Base-by-base conservation (phyloP, 495 filamentous ascomycete genomes). In the Aspergillus sclerotiicarbonarius region DNA sequence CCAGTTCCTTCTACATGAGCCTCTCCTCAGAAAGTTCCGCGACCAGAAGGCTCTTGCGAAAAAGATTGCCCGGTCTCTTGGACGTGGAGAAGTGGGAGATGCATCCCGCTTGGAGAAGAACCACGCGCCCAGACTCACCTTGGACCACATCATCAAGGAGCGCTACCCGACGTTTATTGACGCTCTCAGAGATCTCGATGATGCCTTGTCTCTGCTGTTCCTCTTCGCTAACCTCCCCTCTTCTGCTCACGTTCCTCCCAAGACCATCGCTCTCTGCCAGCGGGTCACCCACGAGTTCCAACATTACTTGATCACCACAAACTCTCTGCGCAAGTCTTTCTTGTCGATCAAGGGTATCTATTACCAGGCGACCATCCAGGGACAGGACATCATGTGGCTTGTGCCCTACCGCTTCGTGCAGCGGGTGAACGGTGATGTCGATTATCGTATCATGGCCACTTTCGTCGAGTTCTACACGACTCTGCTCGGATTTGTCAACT, bases 381-480 rank as follows among this genome's bases (percentile, higher is more conserved):
- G 93, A n/a, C 93, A 98, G 72, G 94, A 98, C 63, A 87, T 98
- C 51, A 78, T 98, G 68, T 98, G 94, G 94, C 79, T 98, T 18
- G 94, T 96, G 3, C 94, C 94, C 2, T 98, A 98, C 77, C 87
- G 89, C 61, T 98, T 98, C 73, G 96, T 96, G 62, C 95, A 97
- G 76, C 78, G 88, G 58, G 85, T 96, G 31, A 91, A 92, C 21
- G 90, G 87, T 13, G 94, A 98, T 72, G 86, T 98, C 48, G 94
- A 98, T 73, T 98, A 96, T 78, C 81, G 95, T 64, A 97, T 98
- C 69, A 98, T 98, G 94, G 91, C 89, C 43, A 98, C 95, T 2
- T 98, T 98, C 68, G 89, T 98, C 51, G 92, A 98, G 64, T 98
- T 98, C 74, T 98, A 98, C 79, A 94, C 92, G 51, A 98, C 94